Evolutionary conservation across 192 early-diverging fungal species (phyloP).

Genomic region (Coemansia sp.): DNA sequence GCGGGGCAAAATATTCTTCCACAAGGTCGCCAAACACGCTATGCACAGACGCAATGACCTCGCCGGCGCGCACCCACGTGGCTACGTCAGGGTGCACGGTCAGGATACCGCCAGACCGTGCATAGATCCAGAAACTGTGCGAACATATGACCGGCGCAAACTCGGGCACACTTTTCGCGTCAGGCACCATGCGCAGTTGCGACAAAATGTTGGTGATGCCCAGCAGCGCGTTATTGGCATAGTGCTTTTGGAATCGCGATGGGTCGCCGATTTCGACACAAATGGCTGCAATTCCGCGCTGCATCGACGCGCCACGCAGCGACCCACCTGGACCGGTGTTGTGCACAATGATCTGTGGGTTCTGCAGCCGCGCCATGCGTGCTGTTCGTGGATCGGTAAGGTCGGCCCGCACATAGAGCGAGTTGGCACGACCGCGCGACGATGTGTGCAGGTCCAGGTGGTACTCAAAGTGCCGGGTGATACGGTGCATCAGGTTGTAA

Average conservation of each 20-base stretch:
- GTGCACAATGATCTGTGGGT: conserved; percentile 82
- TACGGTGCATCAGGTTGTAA: conserved; percentile 76
- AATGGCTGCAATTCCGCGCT: conserved; percentile 77
- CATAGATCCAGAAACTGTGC: conserved; percentile 80
- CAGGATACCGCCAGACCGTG: conserved; percentile 81
- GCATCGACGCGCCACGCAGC: conserved; percentile 74
- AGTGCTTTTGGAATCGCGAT: conserved; percentile 80
- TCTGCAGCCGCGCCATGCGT: conserved; percentile 79
- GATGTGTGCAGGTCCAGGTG: conserved; percentile 90
- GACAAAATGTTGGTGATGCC: conserved; percentile 64
- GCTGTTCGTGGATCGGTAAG: conserved; percentile 74
- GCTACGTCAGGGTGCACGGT: conserved; percentile 83
- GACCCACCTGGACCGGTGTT: conserved; percentile 73
- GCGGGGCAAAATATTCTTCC: conserved; percentile 79
- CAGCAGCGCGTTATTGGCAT: conserved; percentile 65
- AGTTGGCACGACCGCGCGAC: conserved; percentile 80
- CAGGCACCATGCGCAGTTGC: conserved; percentile 65
- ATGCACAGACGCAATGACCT: conserved; percentile 80
- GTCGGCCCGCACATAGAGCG: conserved; percentile 83
- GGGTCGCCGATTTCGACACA: conserved; percentile 94
- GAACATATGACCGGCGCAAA: conserved; percentile 65
- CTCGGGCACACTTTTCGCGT: conserved; percentile 55
- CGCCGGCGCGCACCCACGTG: conserved; percentile 78
- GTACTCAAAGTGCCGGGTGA: conserved; percentile 79
- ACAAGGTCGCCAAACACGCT: conserved; percentile 88